Evolutionary conservation across 1,284 basidiomycete species (phyloP), one percentile per base, ranked within the genome.

Genomic region (Leccinum discolor): DNA sequence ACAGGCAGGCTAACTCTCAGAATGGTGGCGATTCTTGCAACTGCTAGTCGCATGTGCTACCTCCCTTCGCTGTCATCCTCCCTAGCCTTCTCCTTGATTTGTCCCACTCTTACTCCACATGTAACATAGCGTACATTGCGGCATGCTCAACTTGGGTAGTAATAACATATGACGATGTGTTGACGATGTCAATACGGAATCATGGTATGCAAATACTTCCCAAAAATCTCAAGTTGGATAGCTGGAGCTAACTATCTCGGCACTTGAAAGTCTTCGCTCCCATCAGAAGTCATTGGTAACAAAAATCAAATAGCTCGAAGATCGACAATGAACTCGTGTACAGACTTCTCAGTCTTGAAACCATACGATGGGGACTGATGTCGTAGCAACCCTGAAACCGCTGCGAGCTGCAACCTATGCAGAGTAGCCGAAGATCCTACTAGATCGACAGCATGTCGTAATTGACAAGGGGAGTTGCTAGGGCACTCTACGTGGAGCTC

Each of bases 1-100:
- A 89, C 81, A 91, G 84, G 76, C 86, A 88, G 71, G 72, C 86
- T 44, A 69, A 73, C 64, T 77, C 81, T 58, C 76, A 81, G 32
- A 81, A 82, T 67, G 82, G 81, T 54, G 81, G 82, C 67, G 92
- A 93, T 62, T 79, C 81, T 65, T 94, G 92, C 82, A 93, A 92
- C 74, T 93, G 91, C 77, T 93, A 80, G 84, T 65, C 12, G 60
- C 64, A 32, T 61, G 65, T 47, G 50, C 32, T 64, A 42, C 61
- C 16, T 65, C 29, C 32, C 35, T 54, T 59, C 47, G 7, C 12
- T 10, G 54, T 63, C 63, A 47, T 50, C 64, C 38, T 54, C 23
- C 44, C 59, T 62, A 57, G 8, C 65, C 59, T 63, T 23, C 64
- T 56, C 50, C 18, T 67, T 64, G 67, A 69, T 59, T 65, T 63